These are phyloP conservation scores for Hirsutella minnesotensis DNA, from an alignment of 2,329 filamentous ascomycete species.

Conservation along the genomic window DNA sequence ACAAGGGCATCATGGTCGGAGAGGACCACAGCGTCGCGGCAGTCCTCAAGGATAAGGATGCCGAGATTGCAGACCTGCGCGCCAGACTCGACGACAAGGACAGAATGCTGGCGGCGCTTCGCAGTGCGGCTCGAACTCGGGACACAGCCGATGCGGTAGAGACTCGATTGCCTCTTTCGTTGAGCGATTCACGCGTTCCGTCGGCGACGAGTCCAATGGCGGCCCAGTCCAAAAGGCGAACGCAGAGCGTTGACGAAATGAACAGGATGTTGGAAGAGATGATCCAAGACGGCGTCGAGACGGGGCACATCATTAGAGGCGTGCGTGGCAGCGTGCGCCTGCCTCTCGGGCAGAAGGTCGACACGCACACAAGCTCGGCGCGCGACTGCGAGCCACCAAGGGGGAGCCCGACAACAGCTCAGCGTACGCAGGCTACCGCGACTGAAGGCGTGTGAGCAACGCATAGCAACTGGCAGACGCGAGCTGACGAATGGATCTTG, in stretches of 20 bases:
- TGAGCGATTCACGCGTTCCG: conserved; percentile 6
- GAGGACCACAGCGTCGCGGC: conserved; percentile 68
- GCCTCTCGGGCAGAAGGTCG: conserved; percentile 31
- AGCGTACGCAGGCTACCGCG: conserved; percentile 11
- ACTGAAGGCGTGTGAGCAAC: conserved; percentile 13
- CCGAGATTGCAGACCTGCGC: conserved; percentile 83
- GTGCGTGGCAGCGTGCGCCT: conserved; percentile 55
- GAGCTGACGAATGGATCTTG: not conserved
- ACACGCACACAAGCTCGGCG: conserved; percentile 19
- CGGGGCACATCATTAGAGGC: conserved; percentile 57
- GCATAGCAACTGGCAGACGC: not conserved
- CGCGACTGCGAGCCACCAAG: conserved; percentile 26
- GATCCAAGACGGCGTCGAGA: conserved; percentile 81
- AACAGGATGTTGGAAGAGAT: conserved; percentile 90
- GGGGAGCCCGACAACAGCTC: conserved; percentile 20
- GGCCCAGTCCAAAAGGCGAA: conserved; percentile 34
- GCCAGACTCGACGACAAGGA: conserved; percentile 90
- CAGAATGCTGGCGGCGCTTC: conserved; percentile 77
- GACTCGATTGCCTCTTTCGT: conserved; percentile 16
- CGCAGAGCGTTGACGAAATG: conserved; percentile 78
- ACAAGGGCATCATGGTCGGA: conserved; percentile 55
- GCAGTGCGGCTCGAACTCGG: conserved; percentile 73
- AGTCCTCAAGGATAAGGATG: conserved; percentile 75
- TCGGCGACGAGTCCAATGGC: conserved; percentile 12
- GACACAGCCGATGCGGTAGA: conserved; percentile 59